Base-by-base conservation (phyloP, 164 flowering plant species). In the Liquidambar formosana region DNA sequence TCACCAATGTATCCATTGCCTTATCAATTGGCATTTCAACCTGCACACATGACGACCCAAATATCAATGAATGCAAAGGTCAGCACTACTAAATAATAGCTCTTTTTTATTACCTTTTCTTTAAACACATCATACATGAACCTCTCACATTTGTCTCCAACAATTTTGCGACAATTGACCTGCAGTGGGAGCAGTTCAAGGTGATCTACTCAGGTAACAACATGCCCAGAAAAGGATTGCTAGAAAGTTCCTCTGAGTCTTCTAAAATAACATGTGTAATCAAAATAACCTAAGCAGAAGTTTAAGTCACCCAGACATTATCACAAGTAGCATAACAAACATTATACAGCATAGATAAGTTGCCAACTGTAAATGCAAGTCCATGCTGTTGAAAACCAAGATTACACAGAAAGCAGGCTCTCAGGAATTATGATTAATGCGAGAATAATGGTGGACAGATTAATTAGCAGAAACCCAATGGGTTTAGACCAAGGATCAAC, bases 1-100 rank as follows among this genome's bases (percentile, higher is more conserved):
- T 90, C 65, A 72, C 46, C 76, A 94, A 75, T 33, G 93, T 90
- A 38, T 78, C 75, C 47, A 88, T 60, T 48, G 97, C 95, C 67
- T 88, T 83, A 26, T 87, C 87, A 74, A 91, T 72, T 57, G 92
- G 95, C 97, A 94, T 92, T 78, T 89, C 88, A 64, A 94, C 88
- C 98, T 94, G 86, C 80, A 81, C 2, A 23, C 0, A 43, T 41
- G 45, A 48, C 65, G 10, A 6, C n/a, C 1, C 48, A 61, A 28
- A 2, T 3, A 51, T 41, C 15, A 54, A 13, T 44, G 45, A 22
- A 44, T 60, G 59, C 59, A 21, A 8, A 68, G 27, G 19, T 28
- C 54, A 52, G 26, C 15, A 43, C 22, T 38, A 49, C 48, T 9
- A 61, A 33, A 8, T 4, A 4, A 22, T 51, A 22, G 18, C 15